These are phyloP conservation scores for Castanospermum australe DNA, from an alignment of 306 rosid genomes.

Conservation along the genomic window DNA sequence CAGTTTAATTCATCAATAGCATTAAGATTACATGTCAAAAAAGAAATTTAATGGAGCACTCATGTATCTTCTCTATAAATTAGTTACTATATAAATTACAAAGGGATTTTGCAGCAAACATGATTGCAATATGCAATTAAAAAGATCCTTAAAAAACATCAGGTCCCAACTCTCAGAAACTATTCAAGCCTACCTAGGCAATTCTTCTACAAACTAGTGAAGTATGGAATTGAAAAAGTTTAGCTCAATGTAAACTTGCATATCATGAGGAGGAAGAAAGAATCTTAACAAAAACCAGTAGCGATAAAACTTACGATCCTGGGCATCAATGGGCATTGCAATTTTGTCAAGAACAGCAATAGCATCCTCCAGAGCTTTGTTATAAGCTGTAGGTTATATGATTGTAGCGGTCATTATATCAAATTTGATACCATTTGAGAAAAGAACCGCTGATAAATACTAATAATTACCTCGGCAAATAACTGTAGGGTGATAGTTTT, in stretches of 20 bases:
- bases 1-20: slow-evolving; percentile 36
- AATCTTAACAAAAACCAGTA: background rate
- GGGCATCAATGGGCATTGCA: slow-evolving; percentile 79
- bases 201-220: slow-evolving; percentile 10
- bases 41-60: background rate
- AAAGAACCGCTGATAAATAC: background rate
- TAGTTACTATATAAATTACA: background rate
- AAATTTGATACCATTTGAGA: background rate
- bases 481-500: slow-evolving; percentile 87
- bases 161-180: slow-evolving; percentile 18
- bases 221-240: background rate
- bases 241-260: background rate
- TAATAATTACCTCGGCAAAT: slow-evolving; percentile 84
- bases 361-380: slow-evolving; percentile 96
- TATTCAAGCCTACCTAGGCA: background rate
- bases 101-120: background rate
- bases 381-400: slow-evolving; percentile 65
- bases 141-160: background rate
- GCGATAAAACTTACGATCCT: slow-evolving; percentile 72
- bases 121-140: background rate
- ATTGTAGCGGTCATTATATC: slow-evolving; percentile 6
- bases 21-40: background rate
- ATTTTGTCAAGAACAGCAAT: slow-evolving; percentile 87
- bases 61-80: background rate
- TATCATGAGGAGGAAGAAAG: background rate